phyloP scores from a whole-genome alignment of 306 rosid species.

The Dryas alaskensis region DNA sequence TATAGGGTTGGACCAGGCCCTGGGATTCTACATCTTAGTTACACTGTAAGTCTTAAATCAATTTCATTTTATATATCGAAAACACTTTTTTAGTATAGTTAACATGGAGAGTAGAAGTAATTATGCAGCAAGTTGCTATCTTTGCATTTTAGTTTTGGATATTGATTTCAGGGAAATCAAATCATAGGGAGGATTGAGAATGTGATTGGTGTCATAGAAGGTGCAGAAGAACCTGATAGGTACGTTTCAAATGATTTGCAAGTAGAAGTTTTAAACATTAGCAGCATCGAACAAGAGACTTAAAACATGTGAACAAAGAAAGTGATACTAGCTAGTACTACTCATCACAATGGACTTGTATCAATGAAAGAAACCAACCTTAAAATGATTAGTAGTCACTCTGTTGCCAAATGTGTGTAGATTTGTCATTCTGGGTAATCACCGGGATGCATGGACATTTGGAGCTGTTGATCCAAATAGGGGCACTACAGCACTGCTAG shows the following conservation, averaged over 20 bases:
- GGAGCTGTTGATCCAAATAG: constrained; percentile 87
- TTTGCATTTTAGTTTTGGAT: neutral
- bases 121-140: neutral
- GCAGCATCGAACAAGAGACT: neutral
- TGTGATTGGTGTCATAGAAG: constrained; percentile 66
- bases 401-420: constrained; percentile 38
- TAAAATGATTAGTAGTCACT: neutral
- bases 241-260: constrained; percentile 13
- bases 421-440: constrained; percentile 71
- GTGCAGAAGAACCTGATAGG: constrained; percentile 82
- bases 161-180: constrained; percentile 50
- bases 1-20: constrained; percentile 78
- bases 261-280: neutral
- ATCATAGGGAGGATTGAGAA: constrained; percentile 51
- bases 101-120: neutral
- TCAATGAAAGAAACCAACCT: neutral
- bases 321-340: neutral
- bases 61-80: neutral
- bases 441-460: constrained; percentile 82
- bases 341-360: neutral
- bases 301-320: neutral
- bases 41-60: constrained; percentile 34
- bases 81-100: neutral
- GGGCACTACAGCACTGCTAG: constrained; percentile 72
- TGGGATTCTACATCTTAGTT: constrained; percentile 58